phyloP scores from a whole-genome alignment of 2,329 filamentous ascomycete genomes.

The Sclerotinia nivalis region DNA sequence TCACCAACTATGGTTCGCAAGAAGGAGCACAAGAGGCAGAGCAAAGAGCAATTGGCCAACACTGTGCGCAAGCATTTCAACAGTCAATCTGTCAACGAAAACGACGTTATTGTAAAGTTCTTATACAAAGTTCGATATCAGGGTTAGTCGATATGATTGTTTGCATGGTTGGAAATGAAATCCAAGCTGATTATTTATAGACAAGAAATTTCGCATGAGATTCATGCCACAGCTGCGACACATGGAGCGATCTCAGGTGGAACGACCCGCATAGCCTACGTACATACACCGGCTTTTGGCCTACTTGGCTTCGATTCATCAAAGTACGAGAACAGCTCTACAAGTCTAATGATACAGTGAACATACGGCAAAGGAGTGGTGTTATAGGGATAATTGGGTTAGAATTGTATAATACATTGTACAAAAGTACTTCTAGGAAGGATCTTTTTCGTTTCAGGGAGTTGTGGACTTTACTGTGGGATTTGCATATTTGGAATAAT shows the following conservation, averaged over 20 bases:
- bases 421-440: not conserved
- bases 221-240: slow-evolving; percentile 41
- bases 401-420: slow-evolving; percentile 11
- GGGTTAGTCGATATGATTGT: slow-evolving; percentile 31
- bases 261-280: not conserved
- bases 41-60: slow-evolving; percentile 70
- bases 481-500: not conserved
- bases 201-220: slow-evolving; percentile 44
- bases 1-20: slow-evolving; percentile 75
- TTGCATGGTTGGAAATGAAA: not conserved
- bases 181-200: slow-evolving; percentile 34
- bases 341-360: slow-evolving; percentile 23
- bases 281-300: not conserved
- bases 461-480: slow-evolving; percentile 2
- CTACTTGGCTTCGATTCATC: slow-evolving; percentile 10
- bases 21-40: slow-evolving; percentile 64
- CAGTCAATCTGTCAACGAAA: slow-evolving; percentile 74
- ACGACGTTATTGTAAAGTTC: slow-evolving; percentile 71
- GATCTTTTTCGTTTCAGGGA: not conserved
- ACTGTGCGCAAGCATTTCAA: slow-evolving; percentile 83
- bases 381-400: slow-evolving; percentile 12
- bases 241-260: slow-evolving; percentile 19
- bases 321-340: not conserved
- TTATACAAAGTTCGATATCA: slow-evolving; percentile 43
- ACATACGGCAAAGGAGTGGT: not conserved